Evolutionary conservation across 2,329 filamentous ascomycete genomes (phyloP).

Genomic region (Diaporthe vexans): DNA sequence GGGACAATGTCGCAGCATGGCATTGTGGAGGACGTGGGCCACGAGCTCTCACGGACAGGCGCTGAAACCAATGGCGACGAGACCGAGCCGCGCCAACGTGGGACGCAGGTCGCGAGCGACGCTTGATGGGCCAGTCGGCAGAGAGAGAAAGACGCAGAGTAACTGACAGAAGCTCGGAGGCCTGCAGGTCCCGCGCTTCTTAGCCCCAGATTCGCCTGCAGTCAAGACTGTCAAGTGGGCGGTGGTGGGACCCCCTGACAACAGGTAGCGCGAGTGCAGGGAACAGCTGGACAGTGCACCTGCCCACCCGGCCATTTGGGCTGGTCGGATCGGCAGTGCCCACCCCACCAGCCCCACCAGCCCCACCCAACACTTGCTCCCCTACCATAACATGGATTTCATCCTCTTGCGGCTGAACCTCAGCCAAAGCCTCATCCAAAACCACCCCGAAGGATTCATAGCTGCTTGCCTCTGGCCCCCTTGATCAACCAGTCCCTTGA

Average conservation of each 20-base stretch:
- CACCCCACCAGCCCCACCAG: no score
- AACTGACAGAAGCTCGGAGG: constrained; percentile 22
- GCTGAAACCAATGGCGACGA: constrained; percentile 35
- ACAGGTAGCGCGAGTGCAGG: constrained; percentile 18
- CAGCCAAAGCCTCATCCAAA: constrained; percentile 21
- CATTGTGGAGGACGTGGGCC: not conserved
- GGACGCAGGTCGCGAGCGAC: constrained; percentile 28
- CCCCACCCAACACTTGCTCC: no score
- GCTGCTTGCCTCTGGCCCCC: not conserved
- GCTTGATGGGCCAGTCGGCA: constrained; percentile 27
- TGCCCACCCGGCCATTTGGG: constrained; percentile 29
- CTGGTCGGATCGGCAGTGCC: not conserved
- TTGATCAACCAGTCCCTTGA: not conserved
- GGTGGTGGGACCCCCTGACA: constrained; percentile 21
- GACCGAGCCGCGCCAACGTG: constrained; percentile 19
- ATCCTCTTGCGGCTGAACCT: constrained; percentile 28
- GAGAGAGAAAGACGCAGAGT: not conserved
- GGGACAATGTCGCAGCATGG: not conserved
- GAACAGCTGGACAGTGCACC: constrained; percentile 41
- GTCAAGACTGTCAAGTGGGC: not conserved
- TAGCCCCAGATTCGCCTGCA: constrained; percentile 31
- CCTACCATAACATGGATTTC: not conserved
- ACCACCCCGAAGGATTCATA: constrained; percentile 15
- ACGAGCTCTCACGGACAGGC: constrained; percentile 19
- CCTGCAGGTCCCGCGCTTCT: constrained; percentile 22